Conservation (phyloP, 1,284 basidiomycete species). For the Kwoniella shivajii region DNA sequence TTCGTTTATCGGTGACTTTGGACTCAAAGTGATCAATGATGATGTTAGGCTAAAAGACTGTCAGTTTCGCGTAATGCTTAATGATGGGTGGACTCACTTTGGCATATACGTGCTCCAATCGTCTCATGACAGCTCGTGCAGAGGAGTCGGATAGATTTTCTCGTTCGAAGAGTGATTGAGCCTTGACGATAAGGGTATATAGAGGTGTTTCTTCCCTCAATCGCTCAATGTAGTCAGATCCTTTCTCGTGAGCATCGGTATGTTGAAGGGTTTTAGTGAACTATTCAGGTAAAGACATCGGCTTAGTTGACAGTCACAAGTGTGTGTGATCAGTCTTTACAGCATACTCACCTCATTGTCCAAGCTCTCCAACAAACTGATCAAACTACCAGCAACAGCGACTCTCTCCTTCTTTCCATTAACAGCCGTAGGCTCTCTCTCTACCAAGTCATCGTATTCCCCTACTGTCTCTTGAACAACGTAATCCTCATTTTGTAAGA, state of each 20-base stretch:
- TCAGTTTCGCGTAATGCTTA: not conserved
- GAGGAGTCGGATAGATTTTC: conserved; percentile 75
- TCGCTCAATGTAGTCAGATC: conserved; percentile 95
- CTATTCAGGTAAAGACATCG: conserved; percentile 31
- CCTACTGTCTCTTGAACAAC: conserved; percentile 78
- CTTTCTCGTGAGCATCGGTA: conserved; percentile 85
- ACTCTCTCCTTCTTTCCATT: conserved; percentile 50
- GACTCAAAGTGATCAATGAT: conserved; percentile 88
- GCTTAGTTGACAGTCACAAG: not conserved
- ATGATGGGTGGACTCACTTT: conserved; percentile 64
- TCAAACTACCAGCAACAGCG: conserved; percentile 81
- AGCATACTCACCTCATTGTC: conserved; percentile 73
- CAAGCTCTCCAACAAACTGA: conserved; percentile 91
- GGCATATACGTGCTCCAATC: conserved; percentile 96
- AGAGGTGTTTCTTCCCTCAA: conserved; percentile 93
- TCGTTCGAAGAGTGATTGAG: conserved; percentile 88
- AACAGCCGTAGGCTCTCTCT: conserved; percentile 69
- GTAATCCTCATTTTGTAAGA: conserved; percentile 70
- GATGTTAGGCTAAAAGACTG: conserved; percentile 73
- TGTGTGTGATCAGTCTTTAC: not conserved
- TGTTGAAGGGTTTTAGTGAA: conserved; percentile 98
- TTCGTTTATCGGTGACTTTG: conserved; percentile 62
- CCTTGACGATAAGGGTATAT: conserved; percentile 88
- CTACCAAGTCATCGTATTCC: conserved; percentile 90
- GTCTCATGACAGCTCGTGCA: conserved; percentile 86